Evolutionary conservation across 805 yeast species (phyloP), one percentile per base, ranked within the genome.

Genomic region (Yarrowia phangngaensis): DNA sequence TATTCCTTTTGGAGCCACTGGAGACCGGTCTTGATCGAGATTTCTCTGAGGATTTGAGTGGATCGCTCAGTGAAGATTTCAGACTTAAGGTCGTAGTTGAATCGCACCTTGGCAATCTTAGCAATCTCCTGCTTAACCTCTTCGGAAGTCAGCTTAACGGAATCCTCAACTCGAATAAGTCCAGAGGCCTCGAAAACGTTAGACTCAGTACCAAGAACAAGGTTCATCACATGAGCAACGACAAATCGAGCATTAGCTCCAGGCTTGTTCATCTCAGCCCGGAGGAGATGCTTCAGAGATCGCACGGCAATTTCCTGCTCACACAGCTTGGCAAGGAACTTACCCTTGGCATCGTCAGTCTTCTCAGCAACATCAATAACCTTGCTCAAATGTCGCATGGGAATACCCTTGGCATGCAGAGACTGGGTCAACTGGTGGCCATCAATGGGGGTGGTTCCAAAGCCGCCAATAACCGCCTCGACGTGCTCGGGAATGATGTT

Each of bases 341-440:
- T 63, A 29, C 63, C 66, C 30, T 66, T 67, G 30, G 64, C 59
- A n/a, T 64, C 58, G 20, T 62, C 60, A 61, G 64, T 53, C 62
- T 57, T 52, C 58, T 63, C 50, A 33, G 56, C 53, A 45, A 63
- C 59, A 24, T 62, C 59, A 16, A 80, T 80, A 55, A 85, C 61
- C 13, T 60, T 64, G 52, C 96, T 96, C 59, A 90, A 72, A 61
- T 90, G 90, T 69, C 97, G 82, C 66, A 89, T 62, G 64, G 87
- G 89, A 63, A 90, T 80, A 71, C 98, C 98, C 50, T 72, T 70
- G 54, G 75, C 76, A 65, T 92, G 98, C 66, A 90, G 65, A 47
- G 73, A 62, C 31, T 72, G 69, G 14, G 84, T 68, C 57, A 92
- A 74, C 59, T 88, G 92, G 3, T 66, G 61, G 55, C 97, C 96